Evolutionary conservation across 164 flowering plant species (phyloP), one percentile per base, ranked within the genome.

Genomic region (Umbilicus rupestris): DNA sequence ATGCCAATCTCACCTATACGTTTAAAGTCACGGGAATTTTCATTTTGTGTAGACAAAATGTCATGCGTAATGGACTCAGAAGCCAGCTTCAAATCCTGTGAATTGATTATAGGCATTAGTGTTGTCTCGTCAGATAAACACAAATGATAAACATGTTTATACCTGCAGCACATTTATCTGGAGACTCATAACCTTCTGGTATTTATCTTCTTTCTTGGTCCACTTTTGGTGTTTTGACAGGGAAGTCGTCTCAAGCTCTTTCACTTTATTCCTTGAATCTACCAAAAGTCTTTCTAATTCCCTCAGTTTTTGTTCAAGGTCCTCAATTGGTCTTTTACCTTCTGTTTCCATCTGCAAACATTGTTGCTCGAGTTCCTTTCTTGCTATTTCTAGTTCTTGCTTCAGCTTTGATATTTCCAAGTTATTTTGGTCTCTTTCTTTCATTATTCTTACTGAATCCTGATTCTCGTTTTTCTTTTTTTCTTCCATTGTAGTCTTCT

Each of bases 41-140:
- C 71, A 45, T 65, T 72, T 59, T 81, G 78, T 24, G 79, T 71
- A 44, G 70, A 74, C 65, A 78, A n/a, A 62, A 92, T 73, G 65
- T 88, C 94, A 71, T 83, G 77, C 79, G 83, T 89, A 66, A 88
- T 78, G 71, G 85, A 76, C 63, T 80, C 71, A 3, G 87, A 84
- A 75, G 79, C 71, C 28, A 63, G 44, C 76, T 82, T 87, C 73
- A 92, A 35, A 45, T 83, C 93, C 99, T 95, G 78, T 58, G 71
- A 29, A 64, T 24, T 7, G 45, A 46, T 62, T 16, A 68, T n/a
- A 35, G 10, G 12, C 28, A 29, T 22, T 9, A 14, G 6, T 11
- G 14, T 10, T 37, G 26, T 39, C 65, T 37, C 14, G 35, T 20
- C 22, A 35, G 45, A 37, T n/a, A 33, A 35, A 35, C 17, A 15